These are phyloP conservation scores for Coprinopsis strossmayeri DNA, from an alignment of 768 basidiomycete species.

Conservation along the genomic window DNA sequence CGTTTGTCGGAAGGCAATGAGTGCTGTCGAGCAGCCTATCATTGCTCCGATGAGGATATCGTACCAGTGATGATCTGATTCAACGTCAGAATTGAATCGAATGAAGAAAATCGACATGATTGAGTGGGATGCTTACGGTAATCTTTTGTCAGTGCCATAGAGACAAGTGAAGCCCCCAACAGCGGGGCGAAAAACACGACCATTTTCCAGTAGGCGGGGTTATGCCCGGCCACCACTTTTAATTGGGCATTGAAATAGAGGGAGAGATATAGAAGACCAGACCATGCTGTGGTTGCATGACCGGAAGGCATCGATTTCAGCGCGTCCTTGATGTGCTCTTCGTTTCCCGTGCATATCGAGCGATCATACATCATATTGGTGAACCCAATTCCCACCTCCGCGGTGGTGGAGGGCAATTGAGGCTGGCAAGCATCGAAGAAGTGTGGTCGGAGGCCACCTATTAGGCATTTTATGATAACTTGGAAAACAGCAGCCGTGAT, in stretches of 20 bases:
- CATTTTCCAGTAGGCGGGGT: slow-evolving; percentile 57
- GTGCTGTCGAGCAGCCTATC: slow-evolving; percentile 41
- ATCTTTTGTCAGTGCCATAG: slow-evolving; percentile 40
- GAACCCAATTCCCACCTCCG: slow-evolving; percentile 37
- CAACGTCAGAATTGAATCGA: background rate
- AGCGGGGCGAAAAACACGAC: slow-evolving; percentile 50
- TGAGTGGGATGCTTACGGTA: slow-evolving; percentile 24
- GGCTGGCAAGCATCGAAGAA: slow-evolving; percentile 42
- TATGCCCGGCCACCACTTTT: slow-evolving; percentile 51
- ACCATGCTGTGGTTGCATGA: slow-evolving; percentile 52
- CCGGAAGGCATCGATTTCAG: slow-evolving; percentile 51
- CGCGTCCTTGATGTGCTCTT: slow-evolving; percentile 47
- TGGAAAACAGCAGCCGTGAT: slow-evolving; percentile 26
- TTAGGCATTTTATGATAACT: slow-evolving; percentile 51
- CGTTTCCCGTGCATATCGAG: slow-evolving; percentile 47
- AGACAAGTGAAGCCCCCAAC: slow-evolving; percentile 49
- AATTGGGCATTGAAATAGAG: slow-evolving; percentile 49
- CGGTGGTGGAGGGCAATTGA: slow-evolving; percentile 21
- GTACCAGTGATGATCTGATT: slow-evolving; percentile 47
- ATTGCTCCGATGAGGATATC: slow-evolving; percentile 48
- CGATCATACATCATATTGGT: slow-evolving; percentile 43
- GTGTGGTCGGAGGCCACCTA: slow-evolving; percentile 37
- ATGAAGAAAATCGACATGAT: background rate
- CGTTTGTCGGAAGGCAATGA: slow-evolving; percentile 49
- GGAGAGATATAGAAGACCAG: slow-evolving; percentile 41